Evolutionary conservation across 176 grass and related monocot genomes (phyloP).

Genomic region (Dactylis glomerata): DNA sequence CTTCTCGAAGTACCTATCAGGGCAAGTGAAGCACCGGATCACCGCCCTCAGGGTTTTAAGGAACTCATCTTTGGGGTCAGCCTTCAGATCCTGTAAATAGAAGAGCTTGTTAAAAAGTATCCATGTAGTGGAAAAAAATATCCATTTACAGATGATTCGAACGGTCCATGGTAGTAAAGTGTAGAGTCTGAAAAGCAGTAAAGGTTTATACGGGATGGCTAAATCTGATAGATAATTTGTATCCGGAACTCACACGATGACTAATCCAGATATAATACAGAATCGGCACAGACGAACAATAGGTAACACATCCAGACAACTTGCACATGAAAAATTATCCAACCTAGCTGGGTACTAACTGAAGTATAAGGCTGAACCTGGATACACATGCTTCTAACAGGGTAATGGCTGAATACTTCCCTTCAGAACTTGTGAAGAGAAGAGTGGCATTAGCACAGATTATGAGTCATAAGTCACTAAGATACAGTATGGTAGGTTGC

Average conservation of each 20-base stretch:
- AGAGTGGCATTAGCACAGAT: neutral
- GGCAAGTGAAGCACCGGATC: slow-evolving; percentile 64
- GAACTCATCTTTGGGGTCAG: slow-evolving; percentile 84
- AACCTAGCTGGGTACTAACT: neutral
- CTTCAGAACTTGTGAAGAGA: neutral
- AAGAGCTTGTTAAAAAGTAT: neutral
- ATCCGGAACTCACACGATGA: neutral
- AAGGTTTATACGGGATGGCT: neutral
- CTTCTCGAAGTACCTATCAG: slow-evolving; percentile 84
- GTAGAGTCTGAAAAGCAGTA: neutral
- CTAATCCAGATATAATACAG: neutral
- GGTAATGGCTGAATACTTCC: neutral
- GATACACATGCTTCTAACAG: neutral
- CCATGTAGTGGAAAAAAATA: neutral
- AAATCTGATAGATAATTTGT: neutral
- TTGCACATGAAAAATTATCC: neutral
- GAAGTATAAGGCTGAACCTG: neutral
- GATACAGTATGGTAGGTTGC: neutral
- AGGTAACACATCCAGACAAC: neutral
- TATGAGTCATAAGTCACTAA: neutral
- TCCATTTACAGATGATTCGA: neutral
- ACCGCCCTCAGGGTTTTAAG: slow-evolving; percentile 59
- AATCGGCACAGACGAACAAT: no score
- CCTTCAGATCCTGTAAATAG: slow-evolving; percentile 72
- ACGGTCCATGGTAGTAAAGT: neutral